A percentile compares a stretch with the other conserved stretches of the same genome.
phyloP scores from a whole-genome alignment of 495 filamentous ascomycete genomes.

The Daldinia concentrica region DNA sequence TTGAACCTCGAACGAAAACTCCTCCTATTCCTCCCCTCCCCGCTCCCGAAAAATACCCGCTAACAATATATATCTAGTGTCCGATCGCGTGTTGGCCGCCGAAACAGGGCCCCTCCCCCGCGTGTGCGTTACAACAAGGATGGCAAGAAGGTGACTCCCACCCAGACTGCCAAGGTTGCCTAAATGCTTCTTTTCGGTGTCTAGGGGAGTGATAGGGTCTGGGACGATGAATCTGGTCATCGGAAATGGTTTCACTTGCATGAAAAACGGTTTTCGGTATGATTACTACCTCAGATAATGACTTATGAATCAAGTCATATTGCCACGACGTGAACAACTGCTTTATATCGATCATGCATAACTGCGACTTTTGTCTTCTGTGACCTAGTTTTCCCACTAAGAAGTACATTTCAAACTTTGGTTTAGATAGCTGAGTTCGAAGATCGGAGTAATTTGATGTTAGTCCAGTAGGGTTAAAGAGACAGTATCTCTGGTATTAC shows the following conservation, averaged over 20 bases:
- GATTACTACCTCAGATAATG: constrained; percentile 45
- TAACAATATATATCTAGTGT: constrained; percentile 72
- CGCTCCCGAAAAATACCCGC: constrained; percentile 24
- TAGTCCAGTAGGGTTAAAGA: no score
- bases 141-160: constrained; percentile 98
- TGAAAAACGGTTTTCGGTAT: constrained; percentile 46
- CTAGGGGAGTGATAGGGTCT: constrained; percentile 38
- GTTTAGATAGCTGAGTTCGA: neutral
- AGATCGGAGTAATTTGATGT: no score
- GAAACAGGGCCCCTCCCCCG: constrained; percentile 98
- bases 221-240: constrained; percentile 44
- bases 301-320: constrained; percentile 48
- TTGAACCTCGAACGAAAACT: constrained; percentile 56
- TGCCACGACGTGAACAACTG: constrained; percentile 32
- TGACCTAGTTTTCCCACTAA: neutral
- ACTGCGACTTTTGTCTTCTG: neutral
- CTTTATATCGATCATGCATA: neutral
- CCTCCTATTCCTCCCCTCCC: constrained; percentile 22
- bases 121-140: constrained; percentile 99
- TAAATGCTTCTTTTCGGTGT: constrained; percentile 42
- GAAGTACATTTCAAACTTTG: neutral
- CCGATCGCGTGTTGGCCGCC: constrained; percentile 94
- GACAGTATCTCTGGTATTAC: no score
- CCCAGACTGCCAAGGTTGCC: constrained; percentile 66
- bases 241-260: constrained; percentile 45